Evolutionary conservation across 2,329 filamentous ascomycete species (phyloP).

Genomic region (Westerdykella sp.): DNA sequence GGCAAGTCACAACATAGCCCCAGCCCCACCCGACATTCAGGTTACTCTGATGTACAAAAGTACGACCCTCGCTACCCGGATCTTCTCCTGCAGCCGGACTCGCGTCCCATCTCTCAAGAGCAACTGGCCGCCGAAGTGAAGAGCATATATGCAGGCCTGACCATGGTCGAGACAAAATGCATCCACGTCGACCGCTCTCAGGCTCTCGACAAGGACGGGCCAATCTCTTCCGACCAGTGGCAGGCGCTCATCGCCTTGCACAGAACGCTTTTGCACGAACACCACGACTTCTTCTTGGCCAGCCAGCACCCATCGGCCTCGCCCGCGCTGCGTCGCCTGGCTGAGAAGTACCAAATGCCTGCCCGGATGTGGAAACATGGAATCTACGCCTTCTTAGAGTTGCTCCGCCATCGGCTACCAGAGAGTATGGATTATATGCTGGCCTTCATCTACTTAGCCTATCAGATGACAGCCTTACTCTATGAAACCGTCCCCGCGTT

Average conservation of each 20-base stretch:
- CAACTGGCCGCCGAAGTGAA: constrained; percentile 73
- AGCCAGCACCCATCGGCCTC: constrained; percentile 74
- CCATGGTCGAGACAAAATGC: constrained; percentile 77
- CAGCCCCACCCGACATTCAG: not conserved
- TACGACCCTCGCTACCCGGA: constrained; percentile 1
- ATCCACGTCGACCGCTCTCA: constrained; percentile 68
- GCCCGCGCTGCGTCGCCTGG: constrained; percentile 56
- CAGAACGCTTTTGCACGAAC: constrained; percentile 66
- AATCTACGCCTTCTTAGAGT: constrained; percentile 72
- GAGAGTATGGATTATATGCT: constrained; percentile 77
- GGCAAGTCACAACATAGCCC: not conserved
- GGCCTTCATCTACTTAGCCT: constrained; percentile 76
- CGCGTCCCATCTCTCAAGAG: constrained; percentile 61
- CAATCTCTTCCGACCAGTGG: constrained; percentile 61
- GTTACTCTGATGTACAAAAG: too few relatives aligned
- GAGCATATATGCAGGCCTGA: constrained; percentile 69
- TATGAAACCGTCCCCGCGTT: constrained; percentile 76
- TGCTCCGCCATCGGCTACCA: constrained; percentile 59
- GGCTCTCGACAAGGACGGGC: constrained; percentile 35
- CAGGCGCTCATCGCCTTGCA: constrained; percentile 73
- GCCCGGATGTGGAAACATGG: constrained; percentile 86
- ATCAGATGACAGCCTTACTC: constrained; percentile 76
- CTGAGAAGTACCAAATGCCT: constrained; percentile 78
- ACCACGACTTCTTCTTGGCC: constrained; percentile 59
- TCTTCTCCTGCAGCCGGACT: constrained; percentile 52